Evolutionary conservation across 2,329 filamentous ascomycete genomes (phyloP).

Genomic region (Lomentospora prolificans): DNA sequence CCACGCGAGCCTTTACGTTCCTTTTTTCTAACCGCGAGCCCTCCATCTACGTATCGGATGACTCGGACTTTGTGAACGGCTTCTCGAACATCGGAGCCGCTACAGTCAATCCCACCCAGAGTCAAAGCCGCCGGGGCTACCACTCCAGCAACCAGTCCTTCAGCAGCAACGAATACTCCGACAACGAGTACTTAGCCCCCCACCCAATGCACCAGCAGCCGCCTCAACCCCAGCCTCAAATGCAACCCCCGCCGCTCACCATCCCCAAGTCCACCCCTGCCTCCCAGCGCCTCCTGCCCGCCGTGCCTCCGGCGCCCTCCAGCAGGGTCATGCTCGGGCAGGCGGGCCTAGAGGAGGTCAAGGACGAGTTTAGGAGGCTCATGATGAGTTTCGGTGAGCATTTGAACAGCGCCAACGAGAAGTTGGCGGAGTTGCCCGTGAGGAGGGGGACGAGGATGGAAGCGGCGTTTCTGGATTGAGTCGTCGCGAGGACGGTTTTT

Average conservation of each 20-base stretch:
- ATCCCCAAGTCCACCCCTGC: background rate
- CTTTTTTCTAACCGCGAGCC: conserved; percentile 37
- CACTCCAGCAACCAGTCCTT: conserved; percentile 11
- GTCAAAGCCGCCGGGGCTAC: background rate
- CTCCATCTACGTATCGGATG: conserved; percentile 52
- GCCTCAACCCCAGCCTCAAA: background rate
- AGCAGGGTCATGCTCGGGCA: conserved; percentile 44
- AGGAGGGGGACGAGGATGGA: conserved; percentile 14
- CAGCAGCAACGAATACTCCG: conserved; percentile 13
- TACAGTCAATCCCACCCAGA: background rate
- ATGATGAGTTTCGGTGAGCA: conserved; percentile 40
- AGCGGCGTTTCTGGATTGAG: background rate
- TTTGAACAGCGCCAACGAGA: conserved; percentile 33
- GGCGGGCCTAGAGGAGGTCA: conserved; percentile 40
- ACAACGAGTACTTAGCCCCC: conserved; percentile 13
- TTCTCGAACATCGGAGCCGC: conserved; percentile 17
- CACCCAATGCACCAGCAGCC: conserved; percentile 14
- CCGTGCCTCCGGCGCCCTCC: conserved; percentile 35
- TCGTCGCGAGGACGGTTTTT: background rate
- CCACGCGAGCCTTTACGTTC: conserved; percentile 46
- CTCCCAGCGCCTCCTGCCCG: conserved; percentile 19
- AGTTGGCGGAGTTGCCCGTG: conserved; percentile 30
- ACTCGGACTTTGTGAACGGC: conserved; percentile 37
- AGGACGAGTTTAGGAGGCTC: conserved; percentile 39
- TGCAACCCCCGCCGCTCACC: background rate